Evolutionary conservation across 2,329 filamentous ascomycete genomes (phyloP).

Genomic region (Colletotrichum chlorophyti): DNA sequence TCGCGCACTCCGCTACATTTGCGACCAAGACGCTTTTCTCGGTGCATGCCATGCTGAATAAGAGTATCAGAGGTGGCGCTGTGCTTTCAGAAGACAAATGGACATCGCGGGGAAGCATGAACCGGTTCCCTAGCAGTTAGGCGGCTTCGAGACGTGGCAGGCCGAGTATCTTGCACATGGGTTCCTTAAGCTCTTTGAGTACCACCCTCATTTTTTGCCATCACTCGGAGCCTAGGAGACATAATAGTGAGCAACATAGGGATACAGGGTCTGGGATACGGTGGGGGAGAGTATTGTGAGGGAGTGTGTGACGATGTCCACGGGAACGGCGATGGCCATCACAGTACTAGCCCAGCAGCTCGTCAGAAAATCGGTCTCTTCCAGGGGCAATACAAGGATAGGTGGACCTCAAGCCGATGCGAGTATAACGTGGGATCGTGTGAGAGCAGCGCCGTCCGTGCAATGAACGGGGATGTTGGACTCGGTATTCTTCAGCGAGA

Average conservation of each 20-base stretch:
- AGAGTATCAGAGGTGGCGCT: not conserved
- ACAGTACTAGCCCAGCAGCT: not conserved
- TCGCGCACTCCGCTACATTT: not conserved
- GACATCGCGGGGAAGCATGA: conserved; percentile 6
- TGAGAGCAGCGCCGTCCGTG: not conserved
- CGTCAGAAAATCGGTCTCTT: not conserved
- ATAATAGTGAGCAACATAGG: not conserved
- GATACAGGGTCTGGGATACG: not conserved
- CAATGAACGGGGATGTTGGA: conserved; percentile 1
- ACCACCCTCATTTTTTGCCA: not conserved
- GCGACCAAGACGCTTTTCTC: not conserved
- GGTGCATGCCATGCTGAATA: not conserved
- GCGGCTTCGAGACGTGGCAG: not conserved
- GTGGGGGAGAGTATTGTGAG: not conserved
- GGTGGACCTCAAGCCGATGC: no score
- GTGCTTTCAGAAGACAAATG: not conserved
- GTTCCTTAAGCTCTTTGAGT: no score
- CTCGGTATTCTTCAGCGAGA: not conserved
- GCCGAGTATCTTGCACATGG: not conserved
- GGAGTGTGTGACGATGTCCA: not conserved
- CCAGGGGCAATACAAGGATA: not conserved
- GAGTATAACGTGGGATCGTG: not conserved
- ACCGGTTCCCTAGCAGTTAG: not conserved
- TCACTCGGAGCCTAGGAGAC: not conserved
- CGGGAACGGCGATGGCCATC: not conserved